Evolutionary conservation across 2,329 filamentous ascomycete species (phyloP).

Genomic region (Pseudocercospora eumusae): DNA sequence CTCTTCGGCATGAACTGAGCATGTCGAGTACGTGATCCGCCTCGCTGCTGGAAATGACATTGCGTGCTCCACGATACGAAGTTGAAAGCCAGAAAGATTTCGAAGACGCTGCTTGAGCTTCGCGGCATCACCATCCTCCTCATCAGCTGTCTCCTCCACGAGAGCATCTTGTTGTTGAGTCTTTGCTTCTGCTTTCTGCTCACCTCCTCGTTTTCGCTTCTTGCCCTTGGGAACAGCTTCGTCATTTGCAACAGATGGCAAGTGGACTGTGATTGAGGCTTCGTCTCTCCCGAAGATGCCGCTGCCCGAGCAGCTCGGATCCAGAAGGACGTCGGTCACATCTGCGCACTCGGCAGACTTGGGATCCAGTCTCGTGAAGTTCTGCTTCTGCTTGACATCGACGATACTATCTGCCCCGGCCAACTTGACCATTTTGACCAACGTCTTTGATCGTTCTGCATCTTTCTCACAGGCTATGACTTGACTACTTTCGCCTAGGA

Average conservation of each 20-base stretch:
- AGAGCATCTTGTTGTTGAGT: conserved; percentile 15
- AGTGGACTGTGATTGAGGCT: conserved; percentile 62
- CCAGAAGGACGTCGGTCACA: conserved; percentile 82
- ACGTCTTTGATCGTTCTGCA: conserved; percentile 66
- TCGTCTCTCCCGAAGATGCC: conserved; percentile 90
- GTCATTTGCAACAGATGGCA: conserved; percentile 49
- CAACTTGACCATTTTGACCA: conserved; percentile 79
- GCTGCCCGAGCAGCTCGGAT: conserved; percentile 93
- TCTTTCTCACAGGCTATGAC: conserved; percentile 85
- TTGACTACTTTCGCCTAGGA: conserved; percentile 30
- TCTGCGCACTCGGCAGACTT: conserved; percentile 59
- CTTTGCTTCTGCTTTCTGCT: conserved; percentile 17
- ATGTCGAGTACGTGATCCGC: conserved; percentile 89
- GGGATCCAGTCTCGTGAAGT: conserved; percentile 79
- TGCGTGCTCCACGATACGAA: conserved; percentile 78
- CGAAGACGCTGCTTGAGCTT: conserved; percentile 66
- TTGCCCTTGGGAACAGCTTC: conserved; percentile 27
- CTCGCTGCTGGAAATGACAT: conserved; percentile 74
- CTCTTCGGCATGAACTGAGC: conserved; percentile 81
- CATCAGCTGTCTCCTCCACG: conserved; percentile 35
- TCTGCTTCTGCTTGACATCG: conserved; percentile 69
- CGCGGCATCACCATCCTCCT: conserved; percentile 48
- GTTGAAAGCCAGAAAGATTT: conserved; percentile 78
- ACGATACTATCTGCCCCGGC: conserved; percentile 71
- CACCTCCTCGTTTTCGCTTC: conserved; percentile 37